These are phyloP conservation scores for Brassica balearica DNA, from an alignment of 441 rosid species.

Conservation along the genomic window DNA sequence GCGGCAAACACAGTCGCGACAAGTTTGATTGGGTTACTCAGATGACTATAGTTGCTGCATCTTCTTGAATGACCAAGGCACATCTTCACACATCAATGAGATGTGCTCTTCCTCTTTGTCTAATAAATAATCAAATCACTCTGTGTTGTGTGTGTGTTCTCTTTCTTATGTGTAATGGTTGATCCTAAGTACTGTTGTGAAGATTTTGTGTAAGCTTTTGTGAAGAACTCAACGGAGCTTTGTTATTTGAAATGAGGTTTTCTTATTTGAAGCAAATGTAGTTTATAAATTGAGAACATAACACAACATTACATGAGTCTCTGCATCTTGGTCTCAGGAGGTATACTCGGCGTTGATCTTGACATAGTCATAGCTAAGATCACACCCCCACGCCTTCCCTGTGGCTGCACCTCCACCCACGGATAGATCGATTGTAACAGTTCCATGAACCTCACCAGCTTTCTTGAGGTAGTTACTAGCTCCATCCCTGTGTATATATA, in stretches of 20 bases:
- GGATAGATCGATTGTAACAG: slow-evolving; percentile 63
- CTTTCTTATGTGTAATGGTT: slow-evolving; percentile 17
- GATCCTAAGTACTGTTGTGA: not conserved
- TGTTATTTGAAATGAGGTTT: slow-evolving; percentile 6
- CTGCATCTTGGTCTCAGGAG: slow-evolving; percentile 36
- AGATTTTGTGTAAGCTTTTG: not conserved
- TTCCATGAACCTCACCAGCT: slow-evolving; percentile 85
- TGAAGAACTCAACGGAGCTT: slow-evolving; percentile 18
- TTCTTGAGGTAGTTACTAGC: slow-evolving; percentile 77
- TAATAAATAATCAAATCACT: slow-evolving; percentile 11
- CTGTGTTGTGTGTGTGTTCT: not conserved
- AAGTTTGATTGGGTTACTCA: slow-evolving; percentile 40
- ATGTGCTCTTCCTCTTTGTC: slow-evolving; percentile 12
- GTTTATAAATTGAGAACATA: slow-evolving; percentile 6
- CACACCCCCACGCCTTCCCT: slow-evolving; percentile 90
- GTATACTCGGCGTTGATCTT: slow-evolving; percentile 75
- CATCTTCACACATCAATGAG: not conserved
- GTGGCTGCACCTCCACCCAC: slow-evolving; percentile 70
- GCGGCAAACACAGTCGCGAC: slow-evolving; percentile 34
- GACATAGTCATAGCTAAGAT: slow-evolving; percentile 85
- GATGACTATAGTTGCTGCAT: slow-evolving; percentile 43
- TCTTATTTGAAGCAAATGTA: slow-evolving; percentile 24
- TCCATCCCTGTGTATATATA: slow-evolving; percentile 50
- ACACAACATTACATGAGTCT: slow-evolving; percentile 23
- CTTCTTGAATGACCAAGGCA: slow-evolving; percentile 33